phyloP scores from a whole-genome alignment of 768 basidiomycete species.

The Pleurotus citrinopileatus region DNA sequence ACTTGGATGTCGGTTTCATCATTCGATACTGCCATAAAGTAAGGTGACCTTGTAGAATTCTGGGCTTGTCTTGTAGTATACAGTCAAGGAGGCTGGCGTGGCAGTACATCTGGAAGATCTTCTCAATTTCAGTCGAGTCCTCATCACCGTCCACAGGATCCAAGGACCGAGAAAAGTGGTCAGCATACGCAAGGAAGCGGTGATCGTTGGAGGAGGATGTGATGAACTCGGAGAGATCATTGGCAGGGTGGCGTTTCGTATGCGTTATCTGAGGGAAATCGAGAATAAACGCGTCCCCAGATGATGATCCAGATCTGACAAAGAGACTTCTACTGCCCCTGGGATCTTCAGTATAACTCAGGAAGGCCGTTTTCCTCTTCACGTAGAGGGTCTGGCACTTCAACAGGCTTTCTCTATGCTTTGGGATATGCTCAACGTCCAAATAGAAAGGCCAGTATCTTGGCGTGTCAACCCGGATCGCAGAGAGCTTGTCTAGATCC shows the following conservation, averaged over 20 bases:
- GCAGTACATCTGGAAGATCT: slow-evolving; percentile 66
- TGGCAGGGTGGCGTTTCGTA: slow-evolving; percentile 61
- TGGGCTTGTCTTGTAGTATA: slow-evolving; percentile 87
- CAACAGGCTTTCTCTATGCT: slow-evolving; percentile 68
- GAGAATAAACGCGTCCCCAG: slow-evolving; percentile 79
- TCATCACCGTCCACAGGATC: slow-evolving; percentile 42
- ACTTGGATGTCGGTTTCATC: slow-evolving; percentile 53
- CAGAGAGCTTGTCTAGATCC: slow-evolving; percentile 75
- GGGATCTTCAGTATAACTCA: slow-evolving; percentile 93
- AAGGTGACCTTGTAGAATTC: slow-evolving; percentile 72
- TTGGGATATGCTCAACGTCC: slow-evolving; percentile 64
- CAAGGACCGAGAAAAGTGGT: slow-evolving; percentile 57
- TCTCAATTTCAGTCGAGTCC: slow-evolving; percentile 47
- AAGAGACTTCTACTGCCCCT: slow-evolving; percentile 90
- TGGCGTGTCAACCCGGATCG: slow-evolving; percentile 88
- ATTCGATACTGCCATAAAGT: slow-evolving; percentile 67
- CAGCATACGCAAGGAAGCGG: slow-evolving; percentile 77
- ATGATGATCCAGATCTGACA: slow-evolving; percentile 81
- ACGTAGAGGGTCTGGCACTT: slow-evolving; percentile 84
- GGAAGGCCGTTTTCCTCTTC: slow-evolving; percentile 87
- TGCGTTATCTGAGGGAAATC: slow-evolving; percentile 81
- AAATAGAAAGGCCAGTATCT: slow-evolving; percentile 94
- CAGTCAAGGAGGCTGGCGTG: slow-evolving; percentile 80
- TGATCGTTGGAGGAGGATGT: slow-evolving; percentile 83
- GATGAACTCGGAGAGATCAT: slow-evolving; percentile 82